phyloP scores from a whole-genome alignment of 345 rosid species.

The thale cress (Arabidopsis thaliana) region TAIR10.1 NC_003074.8:17610001-17610500 shows the following conservation, averaged over 20 bases:
- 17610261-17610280: constrained; percentile 94
- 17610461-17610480: constrained; percentile 79
- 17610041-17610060: constrained; percentile 93
- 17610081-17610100: constrained; percentile 59
- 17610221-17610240: constrained; percentile 93
- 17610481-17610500: constrained; percentile 86
- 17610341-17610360: neutral
- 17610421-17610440: constrained; percentile 96
- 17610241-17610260: constrained; percentile 98
- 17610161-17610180: constrained; percentile 98
- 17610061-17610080: constrained; percentile 85
- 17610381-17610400: constrained; percentile 62
- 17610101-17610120: constrained; percentile 2
- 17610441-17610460: constrained; percentile 85
- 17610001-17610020: constrained; percentile 92
- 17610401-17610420: constrained; percentile 99
- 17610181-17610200: constrained; percentile 67
- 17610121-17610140: neutral
- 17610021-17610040: constrained; percentile 91
- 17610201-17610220: constrained; percentile 88
- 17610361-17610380: no score
- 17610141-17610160: neutral
- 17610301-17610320: neutral
- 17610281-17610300: constrained; percentile 82
- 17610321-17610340: neutral